phyloP scores from a whole-genome alignment of 2,329 filamentous ascomycete genomes.

The Truncatella angustata region DNA sequence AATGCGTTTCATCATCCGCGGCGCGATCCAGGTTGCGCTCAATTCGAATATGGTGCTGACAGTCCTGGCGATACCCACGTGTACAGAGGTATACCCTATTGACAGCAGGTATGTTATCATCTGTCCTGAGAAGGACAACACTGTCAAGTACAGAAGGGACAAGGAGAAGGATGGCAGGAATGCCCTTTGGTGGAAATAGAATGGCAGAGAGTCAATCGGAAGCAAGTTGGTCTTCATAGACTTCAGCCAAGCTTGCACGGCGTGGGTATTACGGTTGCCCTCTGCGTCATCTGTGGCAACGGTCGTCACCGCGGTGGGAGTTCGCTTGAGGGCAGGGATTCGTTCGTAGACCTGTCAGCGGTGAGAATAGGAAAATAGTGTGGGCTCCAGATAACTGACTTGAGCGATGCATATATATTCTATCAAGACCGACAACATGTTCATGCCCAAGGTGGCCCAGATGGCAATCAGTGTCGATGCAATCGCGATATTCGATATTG shows the following conservation, averaged over 20 bases:
- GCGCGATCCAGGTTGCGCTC: constrained; percentile 58
- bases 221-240: constrained; percentile 16
- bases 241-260: background rate
- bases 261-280: background rate
- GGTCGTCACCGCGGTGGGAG: background rate
- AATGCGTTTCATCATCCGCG: constrained; percentile 51
- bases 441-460: constrained; percentile 45
- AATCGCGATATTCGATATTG: constrained; percentile 46
- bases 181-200: constrained; percentile 53
- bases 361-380: background rate
- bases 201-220: constrained; percentile 26
- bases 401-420: constrained; percentile 46
- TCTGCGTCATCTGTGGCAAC: background rate
- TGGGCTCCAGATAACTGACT: constrained; percentile 20
- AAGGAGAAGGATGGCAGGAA: constrained; percentile 61
- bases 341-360: constrained; percentile 20
- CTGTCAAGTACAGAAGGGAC: constrained; percentile 61
- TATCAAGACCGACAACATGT: constrained; percentile 37
- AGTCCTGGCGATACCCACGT: constrained; percentile 53
- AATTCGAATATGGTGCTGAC: constrained; percentile 55
- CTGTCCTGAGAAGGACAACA: constrained; percentile 57
- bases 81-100: constrained; percentile 46
- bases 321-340: constrained; percentile 16
- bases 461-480: constrained; percentile 46
- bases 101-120: constrained; percentile 64